Conservation (phyloP, 441 rosid genomes). For the Jatropha podagrica region DNA sequence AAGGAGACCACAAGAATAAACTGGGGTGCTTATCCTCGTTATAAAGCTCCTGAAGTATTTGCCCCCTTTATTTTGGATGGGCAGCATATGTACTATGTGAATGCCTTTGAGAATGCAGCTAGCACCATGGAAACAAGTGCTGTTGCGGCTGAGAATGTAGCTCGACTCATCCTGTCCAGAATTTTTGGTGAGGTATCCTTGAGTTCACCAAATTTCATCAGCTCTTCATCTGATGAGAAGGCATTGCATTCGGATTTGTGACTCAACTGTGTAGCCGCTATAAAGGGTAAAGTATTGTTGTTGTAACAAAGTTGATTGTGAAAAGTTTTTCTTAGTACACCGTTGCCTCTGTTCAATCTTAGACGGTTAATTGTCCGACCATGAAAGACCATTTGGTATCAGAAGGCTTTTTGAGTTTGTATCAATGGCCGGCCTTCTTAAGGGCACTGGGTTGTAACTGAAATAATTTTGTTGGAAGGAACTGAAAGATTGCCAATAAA, state of each 20-base stretch:
- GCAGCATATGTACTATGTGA: conserved; percentile 71
- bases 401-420: neutral
- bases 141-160: conserved; percentile 88
- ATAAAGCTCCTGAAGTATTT: conserved; percentile 77
- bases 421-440: no score
- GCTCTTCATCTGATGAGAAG: conserved; percentile 24
- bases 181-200: conserved; percentile 25
- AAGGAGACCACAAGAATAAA: conserved; percentile 60
- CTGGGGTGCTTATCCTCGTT: conserved; percentile 97
- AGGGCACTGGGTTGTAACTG: no score
- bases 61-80: conserved; percentile 85
- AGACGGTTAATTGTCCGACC: neutral
- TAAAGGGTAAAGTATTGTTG: neutral
- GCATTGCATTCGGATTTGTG: conserved; percentile 45
- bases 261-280: neutral
- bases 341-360: neutral
- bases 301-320: neutral
- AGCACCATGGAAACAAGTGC: conserved; percentile 95
- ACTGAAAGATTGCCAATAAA: no score
- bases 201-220: conserved; percentile 29
- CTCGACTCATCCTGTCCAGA: conserved; percentile 72
- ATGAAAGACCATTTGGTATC: no score
- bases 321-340: neutral
- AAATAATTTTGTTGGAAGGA: no score
- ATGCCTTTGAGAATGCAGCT: conserved; percentile 90